Evolutionary conservation across 2,329 filamentous ascomycete species (phyloP).

Genomic region (Botryosphaeria agaves): DNA sequence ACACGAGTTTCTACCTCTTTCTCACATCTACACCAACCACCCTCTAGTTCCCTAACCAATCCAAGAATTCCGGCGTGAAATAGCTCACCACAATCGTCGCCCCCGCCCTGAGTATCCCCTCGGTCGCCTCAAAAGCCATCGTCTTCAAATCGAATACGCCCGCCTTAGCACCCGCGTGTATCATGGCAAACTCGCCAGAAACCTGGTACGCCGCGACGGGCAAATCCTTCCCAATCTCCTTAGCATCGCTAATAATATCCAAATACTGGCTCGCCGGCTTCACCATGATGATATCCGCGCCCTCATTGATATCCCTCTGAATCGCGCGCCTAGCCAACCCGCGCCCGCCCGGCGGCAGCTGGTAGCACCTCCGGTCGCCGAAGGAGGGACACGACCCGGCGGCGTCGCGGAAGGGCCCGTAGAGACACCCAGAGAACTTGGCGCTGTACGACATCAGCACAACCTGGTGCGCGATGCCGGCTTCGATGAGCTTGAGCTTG

Average conservation of each 20-base stretch:
- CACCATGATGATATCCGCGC: constrained; percentile 97
- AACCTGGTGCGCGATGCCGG: constrained; percentile 78
- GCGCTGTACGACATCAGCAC: constrained; percentile 96
- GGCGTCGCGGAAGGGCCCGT: constrained; percentile 93
- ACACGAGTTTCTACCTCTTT: no score
- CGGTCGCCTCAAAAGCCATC: constrained; percentile 89
- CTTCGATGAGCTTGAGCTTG: constrained; percentile 93
- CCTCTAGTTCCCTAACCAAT: constrained; percentile 31
- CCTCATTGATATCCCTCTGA: constrained; percentile 74
- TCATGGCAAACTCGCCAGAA: constrained; percentile 94
- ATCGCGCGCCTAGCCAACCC: constrained; percentile 87
- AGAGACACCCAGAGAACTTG: constrained; percentile 92
- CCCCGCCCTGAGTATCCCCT: constrained; percentile 83
- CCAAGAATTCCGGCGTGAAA: constrained; percentile 66
- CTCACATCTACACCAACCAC: no score
- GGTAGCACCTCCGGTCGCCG: constrained; percentile 91
- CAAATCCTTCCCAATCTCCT: constrained; percentile 80
- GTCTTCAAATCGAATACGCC: constrained; percentile 89
- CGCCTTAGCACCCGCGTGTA: constrained; percentile 85
- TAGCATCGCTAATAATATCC: constrained; percentile 94
- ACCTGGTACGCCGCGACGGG: constrained; percentile 95
- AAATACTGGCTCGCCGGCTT: constrained; percentile 93
- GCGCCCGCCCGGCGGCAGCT: constrained; percentile 80
- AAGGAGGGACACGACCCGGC: constrained; percentile 83
- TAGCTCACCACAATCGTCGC: constrained; percentile 90